Evolutionary conservation across 129 eudicot species (phyloP).

Genomic region (Artemisia argyi): DNA sequence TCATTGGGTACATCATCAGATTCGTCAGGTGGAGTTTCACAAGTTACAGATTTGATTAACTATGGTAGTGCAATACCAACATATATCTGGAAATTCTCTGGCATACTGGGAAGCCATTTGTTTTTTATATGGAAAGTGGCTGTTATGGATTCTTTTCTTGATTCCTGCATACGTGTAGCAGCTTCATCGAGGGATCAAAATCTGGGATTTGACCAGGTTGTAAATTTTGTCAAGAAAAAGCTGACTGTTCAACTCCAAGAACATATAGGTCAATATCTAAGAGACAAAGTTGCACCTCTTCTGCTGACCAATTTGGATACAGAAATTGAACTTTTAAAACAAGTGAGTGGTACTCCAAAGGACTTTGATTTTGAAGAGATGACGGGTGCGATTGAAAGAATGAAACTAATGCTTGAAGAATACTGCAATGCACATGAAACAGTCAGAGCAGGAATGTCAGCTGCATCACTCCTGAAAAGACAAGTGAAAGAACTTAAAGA

Average conservation of each 20-base stretch:
- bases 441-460: slow-evolving; percentile 84
- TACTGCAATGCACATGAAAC: slow-evolving; percentile 97
- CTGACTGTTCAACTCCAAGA: slow-evolving; percentile 73
- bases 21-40: slow-evolving; percentile 46
- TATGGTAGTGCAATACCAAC: slow-evolving; percentile 70
- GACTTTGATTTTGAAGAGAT: slow-evolving; percentile 43
- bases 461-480: slow-evolving; percentile 73
- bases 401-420: slow-evolving; percentile 82
- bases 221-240: slow-evolving; percentile 63
- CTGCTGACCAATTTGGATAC: slow-evolving; percentile 52
- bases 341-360: slow-evolving; percentile 9
- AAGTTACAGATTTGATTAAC: slow-evolving; percentile 44
- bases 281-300: slow-evolving; percentile 64
- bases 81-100: slow-evolving; percentile 72
- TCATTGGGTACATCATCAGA: slow-evolving; percentile 41
- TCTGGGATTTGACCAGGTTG: slow-evolving; percentile 87
- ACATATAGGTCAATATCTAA: slow-evolving; percentile 66
- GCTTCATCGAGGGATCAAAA: slow-evolving; percentile 75
- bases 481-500: slow-evolving; percentile 78
- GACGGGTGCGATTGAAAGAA: slow-evolving; percentile 47
- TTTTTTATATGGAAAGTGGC: slow-evolving; percentile 91
- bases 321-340: slow-evolving; percentile 61
- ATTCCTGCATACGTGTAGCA: slow-evolving; percentile 73
- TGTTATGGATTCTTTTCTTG: slow-evolving; percentile 81
- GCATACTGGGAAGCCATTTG: slow-evolving; percentile 52